These are phyloP conservation scores for Astrothelium macrocarpum DNA, from an alignment of 495 filamentous ascomycete species.

Conservation along the genomic window DNA sequence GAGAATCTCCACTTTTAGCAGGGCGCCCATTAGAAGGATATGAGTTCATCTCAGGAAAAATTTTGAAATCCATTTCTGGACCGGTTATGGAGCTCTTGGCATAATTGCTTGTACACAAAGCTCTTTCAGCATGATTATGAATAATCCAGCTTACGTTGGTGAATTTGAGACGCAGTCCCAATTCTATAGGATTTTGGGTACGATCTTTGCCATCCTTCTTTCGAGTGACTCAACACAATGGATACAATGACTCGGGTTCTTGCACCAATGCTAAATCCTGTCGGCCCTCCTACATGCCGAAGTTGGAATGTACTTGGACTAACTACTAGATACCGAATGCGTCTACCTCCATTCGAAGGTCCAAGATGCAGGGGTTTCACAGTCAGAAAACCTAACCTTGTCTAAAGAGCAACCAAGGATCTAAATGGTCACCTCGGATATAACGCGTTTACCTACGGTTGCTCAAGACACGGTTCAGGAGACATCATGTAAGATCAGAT, in stretches of 20 bases:
- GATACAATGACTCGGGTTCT: not conserved
- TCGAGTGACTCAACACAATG: not conserved
- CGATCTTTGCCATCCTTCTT: not conserved
- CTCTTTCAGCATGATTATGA: not conserved
- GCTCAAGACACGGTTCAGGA: not conserved
- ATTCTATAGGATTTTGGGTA: not conserved
- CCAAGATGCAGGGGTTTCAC: no score
- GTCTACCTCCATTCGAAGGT: not conserved
- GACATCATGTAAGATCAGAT: not conserved
- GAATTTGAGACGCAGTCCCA: not conserved
- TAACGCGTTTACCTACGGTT: not conserved
- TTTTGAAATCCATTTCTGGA: not conserved
- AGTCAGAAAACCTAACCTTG: no score
- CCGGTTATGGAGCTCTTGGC: no score
- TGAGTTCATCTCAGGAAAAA: not conserved
- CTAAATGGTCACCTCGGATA: not conserved
- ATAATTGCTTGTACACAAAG: not conserved
- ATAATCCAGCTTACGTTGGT: not conserved
- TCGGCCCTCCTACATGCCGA: not conserved
- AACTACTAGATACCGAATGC: not conserved
- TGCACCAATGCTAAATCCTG: not conserved
- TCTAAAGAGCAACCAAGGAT: not conserved
- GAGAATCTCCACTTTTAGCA: not conserved
- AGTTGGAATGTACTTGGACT: not conserved
- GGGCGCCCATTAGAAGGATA: not conserved